phyloP scores from a whole-genome alignment of 306 rosid genomes.

The Bauhinia variegata region DNA sequence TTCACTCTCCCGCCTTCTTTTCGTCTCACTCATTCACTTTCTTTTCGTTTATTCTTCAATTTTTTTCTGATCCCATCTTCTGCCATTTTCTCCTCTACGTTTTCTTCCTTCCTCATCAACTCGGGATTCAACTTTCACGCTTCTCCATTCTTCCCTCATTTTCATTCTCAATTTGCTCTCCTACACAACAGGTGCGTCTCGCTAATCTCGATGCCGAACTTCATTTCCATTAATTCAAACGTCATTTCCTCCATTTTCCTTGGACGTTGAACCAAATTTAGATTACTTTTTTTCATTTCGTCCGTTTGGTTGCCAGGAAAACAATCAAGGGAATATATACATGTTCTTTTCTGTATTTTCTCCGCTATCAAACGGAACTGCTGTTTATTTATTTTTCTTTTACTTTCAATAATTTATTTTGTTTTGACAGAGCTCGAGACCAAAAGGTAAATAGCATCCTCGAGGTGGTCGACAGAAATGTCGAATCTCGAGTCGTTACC shows the following conservation, averaged over 20 bases:
- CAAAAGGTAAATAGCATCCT: conserved; percentile 13
- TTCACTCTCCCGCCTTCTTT: neutral
- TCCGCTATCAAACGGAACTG: neutral
- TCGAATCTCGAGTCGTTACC: too few species aligned
- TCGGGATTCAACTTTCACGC: too few species aligned
- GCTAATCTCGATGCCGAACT: neutral
- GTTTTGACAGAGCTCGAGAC: neutral
- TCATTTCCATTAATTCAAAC: neutral
- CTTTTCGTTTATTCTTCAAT: neutral
- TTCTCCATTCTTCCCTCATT: too few species aligned
- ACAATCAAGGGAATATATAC: neutral
- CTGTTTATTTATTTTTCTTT: too few species aligned
- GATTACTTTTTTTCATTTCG: too few species aligned
- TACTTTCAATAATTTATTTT: too few species aligned
- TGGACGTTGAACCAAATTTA: neutral
- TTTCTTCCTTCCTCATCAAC: conserved; percentile 2
- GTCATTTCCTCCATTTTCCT: neutral
- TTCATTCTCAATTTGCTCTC: too few species aligned
- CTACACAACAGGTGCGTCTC: neutral
- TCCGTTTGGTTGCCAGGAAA: neutral
- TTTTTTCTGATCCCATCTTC: neutral
- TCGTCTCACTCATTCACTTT: too few species aligned
- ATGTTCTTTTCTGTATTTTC: neutral
- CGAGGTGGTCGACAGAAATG: conserved; percentile 46
- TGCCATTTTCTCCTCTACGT: neutral